These are phyloP conservation scores for Phytophthora constricta DNA, from an alignment of 352 stramenopile species.

Conservation along the genomic window DNA sequence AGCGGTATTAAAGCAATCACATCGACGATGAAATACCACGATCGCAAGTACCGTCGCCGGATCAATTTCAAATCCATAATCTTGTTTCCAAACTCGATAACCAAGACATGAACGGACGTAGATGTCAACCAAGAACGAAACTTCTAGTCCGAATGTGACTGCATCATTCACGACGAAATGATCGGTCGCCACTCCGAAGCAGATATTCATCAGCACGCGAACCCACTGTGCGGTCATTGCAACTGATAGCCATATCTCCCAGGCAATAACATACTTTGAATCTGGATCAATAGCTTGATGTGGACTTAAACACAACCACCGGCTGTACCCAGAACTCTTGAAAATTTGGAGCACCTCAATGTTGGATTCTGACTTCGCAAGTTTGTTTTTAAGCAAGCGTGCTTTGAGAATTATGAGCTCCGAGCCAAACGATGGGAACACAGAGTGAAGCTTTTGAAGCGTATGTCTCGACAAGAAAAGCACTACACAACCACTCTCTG, in stretches of 20 bases:
- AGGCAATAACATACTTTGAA: constrained; percentile 31
- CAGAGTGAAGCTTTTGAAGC: constrained; percentile 43
- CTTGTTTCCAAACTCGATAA: constrained; percentile 70
- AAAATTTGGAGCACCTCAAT: background rate
- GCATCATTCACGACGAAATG: constrained; percentile 11
- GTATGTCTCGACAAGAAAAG: constrained; percentile 50
- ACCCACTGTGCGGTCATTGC: constrained; percentile 47
- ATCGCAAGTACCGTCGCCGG: constrained; percentile 45
- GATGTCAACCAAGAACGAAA: constrained; percentile 52
- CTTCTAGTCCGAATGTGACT: constrained; percentile 39
- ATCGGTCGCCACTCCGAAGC: constrained; percentile 29
- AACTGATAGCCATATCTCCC: constrained; percentile 40
- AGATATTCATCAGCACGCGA: constrained; percentile 44
- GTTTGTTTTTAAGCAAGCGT: constrained; percentile 45
- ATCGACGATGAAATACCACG: constrained; percentile 48
- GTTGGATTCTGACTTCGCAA: constrained; percentile 27
- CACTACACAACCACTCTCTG: constrained; percentile 55
- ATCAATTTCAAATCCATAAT: constrained; percentile 52
- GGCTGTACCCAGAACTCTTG: background rate
- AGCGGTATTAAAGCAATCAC: constrained; percentile 46
- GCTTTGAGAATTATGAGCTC: constrained; percentile 52
- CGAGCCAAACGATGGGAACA: constrained; percentile 46
- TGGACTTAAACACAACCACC: constrained; percentile 6
- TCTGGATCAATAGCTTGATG: constrained; percentile 42
- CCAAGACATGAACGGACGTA: constrained; percentile 52